Evolutionary conservation across 441 rosid genomes (phyloP), one percentile per base, ranked within the genome.

Genomic region (Eutrema salsugineum): DNA sequence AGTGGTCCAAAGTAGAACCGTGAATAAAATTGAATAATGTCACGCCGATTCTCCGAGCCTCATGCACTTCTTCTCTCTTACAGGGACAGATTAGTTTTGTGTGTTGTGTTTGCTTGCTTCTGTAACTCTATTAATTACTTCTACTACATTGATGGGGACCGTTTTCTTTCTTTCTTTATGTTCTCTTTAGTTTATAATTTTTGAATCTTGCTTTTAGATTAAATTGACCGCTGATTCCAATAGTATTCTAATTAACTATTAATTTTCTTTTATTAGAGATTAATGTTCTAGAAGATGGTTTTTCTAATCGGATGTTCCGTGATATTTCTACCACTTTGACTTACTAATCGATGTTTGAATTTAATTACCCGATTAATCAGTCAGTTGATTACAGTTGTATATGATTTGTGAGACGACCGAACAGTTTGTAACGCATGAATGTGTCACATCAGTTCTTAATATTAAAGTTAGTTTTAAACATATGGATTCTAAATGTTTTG

Each of bases 1-100:
- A 61, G 80, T 77, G 80, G 80, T 71, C 80, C 80, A 77, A 77
- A 77, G 80, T 66, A 70, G 68, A 70, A 65, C 72, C 72, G 72
- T 77, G 72, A 77, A 66, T 59, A 53, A 77, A 62, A 77, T 77
- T 71, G 70, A 77, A 77, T 77, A 71, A 66, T 77, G 73, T 77
- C 80, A 77, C 80, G 77, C 80, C 77, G 73, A 77, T 71, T 66
- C 72, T 71, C 69, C 72, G 30, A 71, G 53, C 73, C 76, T 77
- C 72, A 77, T 71, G 69, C 76, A 77, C 63, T 65, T 58, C 75
- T 63, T 36, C 20, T 60, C 19, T 70, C 68, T 49, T 60, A 63
- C 64, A 53, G 6, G 68, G 71, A 76, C 71, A 65, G 57, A 50
- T 65, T 77, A 50, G 76, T 59, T 71, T 70, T 70, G 17, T 58